Evolutionary conservation across 1,284 basidiomycete genomes (phyloP).

Genomic region (Farysia itapuensis): DNA sequence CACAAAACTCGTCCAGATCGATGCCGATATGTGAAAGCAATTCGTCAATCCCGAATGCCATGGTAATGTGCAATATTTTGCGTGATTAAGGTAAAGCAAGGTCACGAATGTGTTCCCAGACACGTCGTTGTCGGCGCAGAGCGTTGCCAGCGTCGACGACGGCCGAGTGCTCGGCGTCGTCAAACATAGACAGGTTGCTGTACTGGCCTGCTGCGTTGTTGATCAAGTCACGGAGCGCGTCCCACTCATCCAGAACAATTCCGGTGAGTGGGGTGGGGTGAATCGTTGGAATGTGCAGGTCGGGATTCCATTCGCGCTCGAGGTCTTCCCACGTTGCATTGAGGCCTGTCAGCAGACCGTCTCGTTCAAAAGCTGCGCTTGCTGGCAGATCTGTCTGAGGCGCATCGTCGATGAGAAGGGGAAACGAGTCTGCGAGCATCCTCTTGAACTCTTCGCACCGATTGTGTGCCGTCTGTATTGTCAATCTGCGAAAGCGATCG

Average conservation of each 20-base stretch:
- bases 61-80: not conserved
- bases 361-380: not conserved
- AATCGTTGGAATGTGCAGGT: conserved; percentile 25
- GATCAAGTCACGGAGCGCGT: conserved; percentile 49
- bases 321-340: conserved; percentile 20
- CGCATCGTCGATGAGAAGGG: conserved; percentile 2
- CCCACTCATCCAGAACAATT: conserved; percentile 47
- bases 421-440: conserved; percentile 16
- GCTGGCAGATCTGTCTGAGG: not conserved
- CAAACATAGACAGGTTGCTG: conserved; percentile 23
- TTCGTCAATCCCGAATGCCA: not conserved
- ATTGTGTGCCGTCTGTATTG: conserved; percentile 21
- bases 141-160: conserved; percentile 29
- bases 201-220: conserved; percentile 34
- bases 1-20: conserved; percentile 59
- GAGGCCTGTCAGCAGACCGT: conserved; percentile 7
- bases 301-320: conserved; percentile 22
- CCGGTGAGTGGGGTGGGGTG: conserved; percentile 17
- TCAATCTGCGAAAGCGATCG: conserved; percentile 26
- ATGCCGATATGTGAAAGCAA: not conserved
- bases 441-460: conserved; percentile 10
- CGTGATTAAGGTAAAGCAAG: conserved; percentile 8
- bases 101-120: conserved; percentile 16
- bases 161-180: conserved; percentile 8
- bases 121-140: conserved; percentile 11